Evolutionary conservation across 2,329 filamentous ascomycete species (phyloP), one percentile per base, ranked within the genome.

Genomic region (Torrubiella hemipterigena): DNA sequence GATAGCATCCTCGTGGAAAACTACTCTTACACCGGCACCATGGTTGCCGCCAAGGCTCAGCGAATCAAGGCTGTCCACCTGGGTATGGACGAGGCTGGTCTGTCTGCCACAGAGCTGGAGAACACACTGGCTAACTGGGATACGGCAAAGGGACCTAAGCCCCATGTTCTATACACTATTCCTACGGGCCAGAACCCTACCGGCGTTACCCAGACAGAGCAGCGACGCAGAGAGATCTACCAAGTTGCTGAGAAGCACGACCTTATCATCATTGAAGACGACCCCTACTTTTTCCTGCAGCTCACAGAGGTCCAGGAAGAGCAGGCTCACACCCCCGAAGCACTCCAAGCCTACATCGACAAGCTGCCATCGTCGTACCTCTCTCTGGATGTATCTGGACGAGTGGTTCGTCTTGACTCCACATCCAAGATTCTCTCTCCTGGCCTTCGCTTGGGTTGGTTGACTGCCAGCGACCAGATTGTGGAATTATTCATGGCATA

Each of bases 271-370:
- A 58, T 91, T 42, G 84, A 93, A 59, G 84, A 91, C 50, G 84
- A 91, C 49, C 84, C 84, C 3, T 91, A 93, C 59, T 91, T 86
- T 57, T 91, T 85, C 59, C 62, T 91, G 27, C 83, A 91, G 51
- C 72, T 76, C 59, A 31, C 27, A 1, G n/a, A 24, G 9, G 9
- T 43, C 58, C 11, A 29, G 10, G 23, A 28, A 17, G n/a, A 29
- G 5, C 25, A 32, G 7, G 4, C n/a, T 10, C 19, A 17, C 10
- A 35, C 29, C 19, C 29, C 29, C 6, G 29, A 35, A 21, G 28
- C 29, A 2, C 25, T 35, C 9, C 33, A 35, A 23, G 33, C 21
- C 10, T 42, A 31, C 12, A 21, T 29, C 8, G 17, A 29, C 21
- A 27, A 16, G 8, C 31, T 47, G 6, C 39, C 39, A 3, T 22